phyloP scores from a whole-genome alignment of 768 basidiomycete genomes.

The Xerocomus brunneocitrinus region DNA sequence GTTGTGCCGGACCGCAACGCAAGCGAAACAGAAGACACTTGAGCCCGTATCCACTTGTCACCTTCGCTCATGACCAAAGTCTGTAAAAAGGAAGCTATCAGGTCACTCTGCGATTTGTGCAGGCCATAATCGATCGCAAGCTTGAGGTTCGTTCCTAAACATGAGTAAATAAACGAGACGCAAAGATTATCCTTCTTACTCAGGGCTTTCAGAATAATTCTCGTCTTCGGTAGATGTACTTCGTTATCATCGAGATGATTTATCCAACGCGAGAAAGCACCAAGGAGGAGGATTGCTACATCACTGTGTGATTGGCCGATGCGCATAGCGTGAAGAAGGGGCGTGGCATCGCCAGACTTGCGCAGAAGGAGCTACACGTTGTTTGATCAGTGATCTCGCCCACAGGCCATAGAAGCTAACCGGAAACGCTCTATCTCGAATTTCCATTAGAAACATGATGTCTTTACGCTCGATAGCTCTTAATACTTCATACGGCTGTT shows the following conservation, averaged over 20 bases:
- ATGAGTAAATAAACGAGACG: constrained; percentile 69
- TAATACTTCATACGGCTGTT: constrained; percentile 63
- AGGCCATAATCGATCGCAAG: constrained; percentile 89
- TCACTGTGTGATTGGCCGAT: constrained; percentile 73
- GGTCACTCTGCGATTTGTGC: constrained; percentile 71
- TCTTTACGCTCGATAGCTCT: constrained; percentile 84
- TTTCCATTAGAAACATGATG: constrained; percentile 76
- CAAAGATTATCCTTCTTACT: constrained; percentile 67
- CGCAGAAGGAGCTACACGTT: constrained; percentile 63
- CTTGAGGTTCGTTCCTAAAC: constrained; percentile 74
- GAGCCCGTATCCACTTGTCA: constrained; percentile 78
- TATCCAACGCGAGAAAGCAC: constrained; percentile 88
- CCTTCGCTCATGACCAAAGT: constrained; percentile 96
- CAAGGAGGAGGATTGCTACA: constrained; percentile 81
- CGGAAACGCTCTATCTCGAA: constrained; percentile 74
- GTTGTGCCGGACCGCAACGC: constrained; percentile 64
- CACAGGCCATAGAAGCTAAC: constrained; percentile 39
- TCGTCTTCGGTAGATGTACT: constrained; percentile 61
- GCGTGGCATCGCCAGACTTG: constrained; percentile 80
- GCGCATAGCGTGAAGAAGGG: constrained; percentile 87
- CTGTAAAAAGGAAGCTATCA: constrained; percentile 91
- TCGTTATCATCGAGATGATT: constrained; percentile 85
- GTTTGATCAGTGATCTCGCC: background rate
- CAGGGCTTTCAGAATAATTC: constrained; percentile 69
- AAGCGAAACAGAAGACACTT: constrained; percentile 62